Evolutionary conservation across 768 basidiomycete genomes (phyloP), one percentile per base, ranked within the genome.

Genomic region (Leccinum imitatum): DNA sequence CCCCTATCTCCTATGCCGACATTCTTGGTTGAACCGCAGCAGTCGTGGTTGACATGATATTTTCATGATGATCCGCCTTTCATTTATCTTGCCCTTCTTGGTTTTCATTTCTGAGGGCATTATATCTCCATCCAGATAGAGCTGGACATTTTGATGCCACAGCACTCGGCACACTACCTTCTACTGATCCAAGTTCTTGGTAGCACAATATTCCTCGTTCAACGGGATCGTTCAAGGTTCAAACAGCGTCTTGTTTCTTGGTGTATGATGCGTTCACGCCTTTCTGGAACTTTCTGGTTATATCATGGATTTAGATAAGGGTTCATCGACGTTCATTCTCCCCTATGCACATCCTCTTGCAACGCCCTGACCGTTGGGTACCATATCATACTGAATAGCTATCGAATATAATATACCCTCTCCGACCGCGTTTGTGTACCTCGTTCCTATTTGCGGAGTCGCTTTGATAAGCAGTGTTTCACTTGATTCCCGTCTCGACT

Each of bases 111-210:
- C 0, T 15, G 47, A 47, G 56, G 53, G 54, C 33, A 56, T 57
- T 39, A 44, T 60, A 62, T 61, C 62, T 60, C 62, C 64, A 61
- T 56, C 41, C 30, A 54, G 51, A 37, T 67, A 65, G 68, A 70
- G 68, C 61, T 63, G 68, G 62, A 56, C 53, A 59, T 62, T 60
- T 60, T 47, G 14, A 23, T 50, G 50, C 55, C 54, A 67, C 33
- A 50, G 46, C 13, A 50, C 59, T 50, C 35, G 37, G 23, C 44
- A 19, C 19, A 19, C 3, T 11, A 46, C 44, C n/a, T 44, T 44
- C 41, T 19, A 44, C 41, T 44, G 41, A 44, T 11, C 41, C 41
- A 44, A 44, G 41, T 19, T 44, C 41, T n/a, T 44, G 41, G 41
- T 33, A 0, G 31, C 31, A 31, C 31, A 30, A 30, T 30, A 30